Evolutionary conservation across 148 eudicot species (phyloP), one percentile per base, ranked within the genome.

Genomic region (Drosera capensis): DNA sequence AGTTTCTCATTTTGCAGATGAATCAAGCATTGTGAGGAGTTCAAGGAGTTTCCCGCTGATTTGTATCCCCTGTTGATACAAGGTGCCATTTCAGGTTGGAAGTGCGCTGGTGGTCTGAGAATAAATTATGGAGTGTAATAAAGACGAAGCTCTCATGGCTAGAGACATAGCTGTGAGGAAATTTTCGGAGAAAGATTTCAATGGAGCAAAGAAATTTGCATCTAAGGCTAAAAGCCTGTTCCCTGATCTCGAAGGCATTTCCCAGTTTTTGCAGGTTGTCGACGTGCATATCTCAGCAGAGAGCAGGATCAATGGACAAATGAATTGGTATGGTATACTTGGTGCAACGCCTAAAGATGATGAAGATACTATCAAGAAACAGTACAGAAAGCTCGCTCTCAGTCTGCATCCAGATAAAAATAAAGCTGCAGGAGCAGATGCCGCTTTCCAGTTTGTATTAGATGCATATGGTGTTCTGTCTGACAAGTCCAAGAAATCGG

Each of bases 71-170:
- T n/a, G n/a, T n/a, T n/a, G n/a, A n/a, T n/a, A n/a, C n/a, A n/a
- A n/a, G n/a, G n/a, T n/a, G n/a, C n/a, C n/a, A n/a, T n/a, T n/a
- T n/a, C n/a, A n/a, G n/a, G n/a, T n/a, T n/a, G n/a, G n/a, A n/a
- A n/a, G n/a, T n/a, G n/a, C n/a, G n/a, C n/a, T n/a, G n/a, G 38
- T 11, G n/a, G 38, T 9, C 38, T 4, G 13, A 4, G 20, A 17
- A 0, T 11, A 19, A 48, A 43, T 14, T 14, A 70, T 70, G 75
- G 75, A 70, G 37, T 70, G 75, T 36, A 70, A 70, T 46, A 70
- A 70, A 57, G 75, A 70, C 18, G 75, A 70, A 57, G 75, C 71
- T 23, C 28, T 55, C 12, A 52, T 70, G 49, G 75, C 75, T 1
- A 70, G 60, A 43, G 75, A 65, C 15, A 59, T 70, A 21, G 67